Conservation (phyloP, 176 grass and related monocot genomes). For the Aegilops longissima region DNA sequence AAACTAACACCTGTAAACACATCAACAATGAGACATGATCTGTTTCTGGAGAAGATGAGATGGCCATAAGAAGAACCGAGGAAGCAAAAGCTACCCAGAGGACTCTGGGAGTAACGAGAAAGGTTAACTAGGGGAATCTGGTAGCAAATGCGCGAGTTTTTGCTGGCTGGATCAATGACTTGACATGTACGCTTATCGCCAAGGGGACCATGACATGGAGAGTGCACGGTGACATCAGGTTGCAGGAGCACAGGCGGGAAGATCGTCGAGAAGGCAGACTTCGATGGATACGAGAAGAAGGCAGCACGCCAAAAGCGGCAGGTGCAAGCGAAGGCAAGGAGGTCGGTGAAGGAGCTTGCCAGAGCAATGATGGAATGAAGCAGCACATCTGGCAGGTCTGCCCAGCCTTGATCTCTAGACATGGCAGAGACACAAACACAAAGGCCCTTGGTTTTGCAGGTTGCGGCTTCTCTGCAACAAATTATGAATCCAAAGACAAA, state of each 20-base stretch:
- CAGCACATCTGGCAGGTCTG: background rate
- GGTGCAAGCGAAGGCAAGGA: background rate
- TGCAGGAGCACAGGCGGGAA: slow-evolving; percentile 24
- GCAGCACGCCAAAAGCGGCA: background rate
- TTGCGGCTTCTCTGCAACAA: background rate
- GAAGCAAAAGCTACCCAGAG: background rate
- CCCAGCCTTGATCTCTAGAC: background rate
- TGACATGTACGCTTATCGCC: background rate
- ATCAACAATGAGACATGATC: background rate
- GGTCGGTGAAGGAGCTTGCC: background rate
- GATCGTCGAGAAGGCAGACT: background rate
- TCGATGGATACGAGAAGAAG: background rate
- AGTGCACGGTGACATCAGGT: background rate
- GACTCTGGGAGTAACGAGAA: fast-evolving
- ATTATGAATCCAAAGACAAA: background rate
- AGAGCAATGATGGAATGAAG: background rate
- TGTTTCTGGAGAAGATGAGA: background rate
- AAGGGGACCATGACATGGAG: background rate
- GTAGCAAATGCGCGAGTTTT: background rate
- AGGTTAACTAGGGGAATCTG: background rate
- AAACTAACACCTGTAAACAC: background rate
- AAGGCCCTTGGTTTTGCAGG: background rate
- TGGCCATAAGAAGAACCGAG: background rate
- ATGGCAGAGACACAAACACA: background rate
- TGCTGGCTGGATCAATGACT: background rate